Conservation (phyloP, 2,329 filamentous ascomycete species). For the Trichoderma gracile region DNA sequence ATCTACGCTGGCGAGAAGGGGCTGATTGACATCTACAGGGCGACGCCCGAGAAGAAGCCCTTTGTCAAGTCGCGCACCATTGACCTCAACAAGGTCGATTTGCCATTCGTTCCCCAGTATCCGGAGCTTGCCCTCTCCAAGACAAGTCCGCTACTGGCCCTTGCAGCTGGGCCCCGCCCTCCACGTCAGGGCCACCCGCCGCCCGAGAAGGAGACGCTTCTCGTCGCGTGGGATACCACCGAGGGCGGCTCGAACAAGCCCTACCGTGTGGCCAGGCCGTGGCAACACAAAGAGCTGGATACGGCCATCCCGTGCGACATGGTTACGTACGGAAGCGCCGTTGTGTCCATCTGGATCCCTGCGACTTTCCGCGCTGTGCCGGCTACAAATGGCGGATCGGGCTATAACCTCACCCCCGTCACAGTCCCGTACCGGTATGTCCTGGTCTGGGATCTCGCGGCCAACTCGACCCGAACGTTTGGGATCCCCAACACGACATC, state of each 20-base stretch:
- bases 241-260: slow-evolving; percentile 36
- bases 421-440: slow-evolving; percentile 40
- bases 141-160: slow-evolving; percentile 43
- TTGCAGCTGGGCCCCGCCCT: slow-evolving; percentile 43
- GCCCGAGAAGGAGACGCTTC: slow-evolving; percentile 41
- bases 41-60: slow-evolving; percentile 40
- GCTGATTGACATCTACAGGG: slow-evolving; percentile 39
- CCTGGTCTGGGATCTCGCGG: slow-evolving; percentile 44
- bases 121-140: slow-evolving; percentile 45
- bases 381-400: slow-evolving; percentile 33
- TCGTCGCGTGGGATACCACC: slow-evolving; percentile 44
- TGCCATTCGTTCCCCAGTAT: slow-evolving; percentile 43
- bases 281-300: slow-evolving; percentile 43
- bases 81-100: slow-evolving; percentile 38
- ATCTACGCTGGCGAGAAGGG: slow-evolving; percentile 39
- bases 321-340: slow-evolving; percentile 41
- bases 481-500: slow-evolving; percentile 43
- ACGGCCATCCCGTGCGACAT: slow-evolving; percentile 43
- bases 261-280: slow-evolving; percentile 41
- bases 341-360: slow-evolving; percentile 46
- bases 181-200: slow-evolving; percentile 42
- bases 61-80: slow-evolving; percentile 41
- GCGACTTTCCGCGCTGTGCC: slow-evolving; percentile 41
- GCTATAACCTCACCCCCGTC: slow-evolving; percentile 40
- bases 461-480: slow-evolving; percentile 42